phyloP scores from a whole-genome alignment of 139 green algal species.

The Tetraselmis chui region DNA sequence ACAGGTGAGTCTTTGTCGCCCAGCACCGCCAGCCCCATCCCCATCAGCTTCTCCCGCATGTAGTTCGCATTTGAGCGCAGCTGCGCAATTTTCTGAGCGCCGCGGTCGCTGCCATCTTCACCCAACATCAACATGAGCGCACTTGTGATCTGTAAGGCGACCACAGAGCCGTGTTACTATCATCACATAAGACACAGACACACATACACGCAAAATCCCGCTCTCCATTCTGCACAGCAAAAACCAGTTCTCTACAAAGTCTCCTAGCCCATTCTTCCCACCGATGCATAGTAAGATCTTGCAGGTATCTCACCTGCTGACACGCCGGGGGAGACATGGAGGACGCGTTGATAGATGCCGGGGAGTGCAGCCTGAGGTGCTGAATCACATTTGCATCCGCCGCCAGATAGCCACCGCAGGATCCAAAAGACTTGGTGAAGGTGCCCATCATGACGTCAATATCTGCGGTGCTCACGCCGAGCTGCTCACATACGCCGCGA shows the following conservation, averaged over 20 bases:
- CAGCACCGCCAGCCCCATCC: conserved; percentile 83
- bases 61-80: conserved; percentile 92
- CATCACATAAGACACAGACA: too few species aligned
- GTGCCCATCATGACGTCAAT: conserved; percentile 99
- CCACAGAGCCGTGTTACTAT: too few species aligned
- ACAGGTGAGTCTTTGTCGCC: conserved; percentile 92
- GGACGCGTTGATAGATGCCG: conserved; percentile 46
- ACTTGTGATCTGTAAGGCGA: background rate
- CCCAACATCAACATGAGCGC: background rate
- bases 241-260: too few species aligned
- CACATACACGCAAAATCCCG: too few species aligned
- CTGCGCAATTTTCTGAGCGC: conserved; percentile 68
- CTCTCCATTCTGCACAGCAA: too few species aligned
- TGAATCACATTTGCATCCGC: background rate
- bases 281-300: too few species aligned
- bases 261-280: too few species aligned
- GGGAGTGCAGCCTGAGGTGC: background rate
- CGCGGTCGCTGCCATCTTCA: conserved; percentile 39
- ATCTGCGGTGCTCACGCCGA: conserved; percentile 77
- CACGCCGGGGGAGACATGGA: conserved; percentile 78
- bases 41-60: conserved; percentile 66
- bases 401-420: conserved; percentile 56
- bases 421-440: conserved; percentile 99
- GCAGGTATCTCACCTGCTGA: conserved; percentile 64
- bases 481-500: conserved; percentile 78